phyloP scores from a whole-genome alignment of 78 protist species.

The Dictyostelium brefeldianum region DNA sequence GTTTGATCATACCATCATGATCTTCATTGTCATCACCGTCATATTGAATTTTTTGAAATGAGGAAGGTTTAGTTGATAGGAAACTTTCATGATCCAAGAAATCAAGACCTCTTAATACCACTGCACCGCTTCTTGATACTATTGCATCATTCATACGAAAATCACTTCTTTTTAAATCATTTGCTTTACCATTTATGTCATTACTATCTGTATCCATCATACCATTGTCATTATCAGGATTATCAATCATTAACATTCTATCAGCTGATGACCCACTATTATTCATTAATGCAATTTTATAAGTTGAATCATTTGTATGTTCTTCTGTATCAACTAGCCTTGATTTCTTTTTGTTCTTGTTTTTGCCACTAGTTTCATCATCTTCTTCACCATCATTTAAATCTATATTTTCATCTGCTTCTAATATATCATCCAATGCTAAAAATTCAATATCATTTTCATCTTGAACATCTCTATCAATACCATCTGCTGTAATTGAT shows the following conservation, averaged over 20 bases:
- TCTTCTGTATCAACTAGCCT: not conserved
- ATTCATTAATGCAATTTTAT: conserved; percentile 9
- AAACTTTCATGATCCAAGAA: conserved; percentile 17
- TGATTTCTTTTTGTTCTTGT: not conserved
- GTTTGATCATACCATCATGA: not conserved
- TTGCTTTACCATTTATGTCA: not conserved
- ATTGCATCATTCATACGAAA: conserved; percentile 48
- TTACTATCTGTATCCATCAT: not conserved
- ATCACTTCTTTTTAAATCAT: conserved; percentile 24
- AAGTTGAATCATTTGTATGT: not conserved
- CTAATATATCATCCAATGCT: conserved; percentile 58
- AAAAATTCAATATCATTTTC: conserved; percentile 65
- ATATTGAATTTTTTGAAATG: conserved; percentile 5
- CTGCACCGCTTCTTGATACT: conserved; percentile 31
- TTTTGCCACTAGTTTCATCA: not conserved
- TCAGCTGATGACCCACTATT: not conserved
- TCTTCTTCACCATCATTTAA: conserved; percentile 38
- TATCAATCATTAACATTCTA: not conserved
- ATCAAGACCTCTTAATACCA: conserved; percentile 23
- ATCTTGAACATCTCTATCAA: conserved; percentile 24
- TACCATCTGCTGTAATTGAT: conserved; percentile 49
- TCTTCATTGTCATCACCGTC: not conserved
- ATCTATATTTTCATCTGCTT: conserved; percentile 46
- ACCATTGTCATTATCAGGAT: not conserved
- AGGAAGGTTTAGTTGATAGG: conserved; percentile 4